phyloP scores from a whole-genome alignment of 345 rosid species.

The Syzygium aromaticum region DNA sequence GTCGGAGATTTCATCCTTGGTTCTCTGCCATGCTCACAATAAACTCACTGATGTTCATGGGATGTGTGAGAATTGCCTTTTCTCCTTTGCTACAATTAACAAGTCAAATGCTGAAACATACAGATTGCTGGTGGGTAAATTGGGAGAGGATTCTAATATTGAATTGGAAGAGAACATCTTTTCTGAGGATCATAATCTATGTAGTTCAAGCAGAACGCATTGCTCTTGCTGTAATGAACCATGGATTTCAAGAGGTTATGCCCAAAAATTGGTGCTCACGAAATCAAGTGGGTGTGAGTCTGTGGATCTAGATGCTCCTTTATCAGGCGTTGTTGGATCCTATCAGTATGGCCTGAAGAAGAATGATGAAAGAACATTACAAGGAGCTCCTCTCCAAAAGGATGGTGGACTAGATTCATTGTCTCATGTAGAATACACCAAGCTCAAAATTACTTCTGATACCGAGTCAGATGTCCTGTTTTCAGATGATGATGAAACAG shows the following conservation, averaged over 20 bases:
- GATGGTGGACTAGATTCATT: constrained; percentile 23
- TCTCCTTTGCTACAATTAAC: constrained; percentile 64
- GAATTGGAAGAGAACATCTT: constrained; percentile 19
- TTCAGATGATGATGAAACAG: constrained; percentile 25
- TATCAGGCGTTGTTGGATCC: constrained; percentile 10
- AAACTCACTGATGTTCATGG: constrained; percentile 75
- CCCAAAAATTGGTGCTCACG: constrained; percentile 16
- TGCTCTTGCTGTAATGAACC: constrained; percentile 72
- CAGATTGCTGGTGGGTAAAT: constrained; percentile 68
- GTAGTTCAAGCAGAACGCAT: constrained; percentile 8
- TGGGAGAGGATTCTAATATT: constrained; percentile 48
- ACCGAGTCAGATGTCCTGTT: constrained; percentile 34
- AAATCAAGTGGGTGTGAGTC: constrained; percentile 14
- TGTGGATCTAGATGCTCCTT: constrained; percentile 21
- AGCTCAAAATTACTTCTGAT: constrained; percentile 65
- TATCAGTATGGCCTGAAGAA: constrained; percentile 8
- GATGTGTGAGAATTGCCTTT: constrained; percentile 74
- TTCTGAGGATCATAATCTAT: constrained; percentile 9
- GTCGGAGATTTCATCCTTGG: constrained; percentile 78
- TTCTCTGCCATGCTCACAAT: constrained; percentile 66
- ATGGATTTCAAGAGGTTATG: constrained; percentile 30
- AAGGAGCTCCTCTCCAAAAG: constrained; percentile 15
- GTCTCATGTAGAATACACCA: constrained; percentile 57
- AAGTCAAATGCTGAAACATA: constrained; percentile 80
- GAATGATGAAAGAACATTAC: constrained; percentile 9